phyloP scores from a whole-genome alignment of 805 yeast species.

The Kuraishia piskuri region DNA sequence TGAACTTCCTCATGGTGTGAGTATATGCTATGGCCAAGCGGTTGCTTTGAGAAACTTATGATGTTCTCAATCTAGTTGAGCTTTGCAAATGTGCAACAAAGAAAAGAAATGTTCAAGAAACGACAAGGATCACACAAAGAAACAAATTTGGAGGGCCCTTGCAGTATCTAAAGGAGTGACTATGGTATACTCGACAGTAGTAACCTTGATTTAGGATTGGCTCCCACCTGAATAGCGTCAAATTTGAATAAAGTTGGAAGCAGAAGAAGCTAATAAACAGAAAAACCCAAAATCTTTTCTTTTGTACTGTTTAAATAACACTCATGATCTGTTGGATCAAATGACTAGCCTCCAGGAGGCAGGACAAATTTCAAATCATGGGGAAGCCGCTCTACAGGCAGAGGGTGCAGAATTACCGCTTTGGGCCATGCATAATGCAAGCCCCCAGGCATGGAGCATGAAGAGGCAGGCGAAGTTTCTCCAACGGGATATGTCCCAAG shows the following conservation, averaged over 20 bases:
- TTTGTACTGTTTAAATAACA: background rate
- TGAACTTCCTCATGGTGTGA: conserved; percentile 15
- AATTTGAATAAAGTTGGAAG: too few species aligned
- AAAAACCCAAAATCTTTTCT: background rate
- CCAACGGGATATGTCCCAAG: too few species aligned
- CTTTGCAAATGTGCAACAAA: too few species aligned
- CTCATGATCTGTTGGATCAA: background rate
- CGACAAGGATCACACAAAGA: too few species aligned
- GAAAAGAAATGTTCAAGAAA: too few species aligned
- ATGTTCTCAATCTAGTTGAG: background rate
- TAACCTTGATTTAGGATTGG: background rate
- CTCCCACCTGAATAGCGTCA: background rate
- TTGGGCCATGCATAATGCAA: background rate
- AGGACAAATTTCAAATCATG: background rate
- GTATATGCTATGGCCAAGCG: too few species aligned
- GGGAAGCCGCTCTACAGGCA: background rate
- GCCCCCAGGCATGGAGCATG: background rate
- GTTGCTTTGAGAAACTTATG: too few species aligned
- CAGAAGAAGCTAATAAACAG: background rate
- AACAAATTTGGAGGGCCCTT: too few species aligned
- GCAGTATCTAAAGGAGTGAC: too few species aligned
- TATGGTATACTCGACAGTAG: background rate
- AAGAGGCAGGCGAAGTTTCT: background rate
- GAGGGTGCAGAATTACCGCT: background rate
- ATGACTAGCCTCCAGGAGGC: background rate